Evolutionary conservation across 352 stramenopile species (phyloP), one percentile per base, ranked within the genome.

Genomic region (Globisporangium sylvaticum): DNA sequence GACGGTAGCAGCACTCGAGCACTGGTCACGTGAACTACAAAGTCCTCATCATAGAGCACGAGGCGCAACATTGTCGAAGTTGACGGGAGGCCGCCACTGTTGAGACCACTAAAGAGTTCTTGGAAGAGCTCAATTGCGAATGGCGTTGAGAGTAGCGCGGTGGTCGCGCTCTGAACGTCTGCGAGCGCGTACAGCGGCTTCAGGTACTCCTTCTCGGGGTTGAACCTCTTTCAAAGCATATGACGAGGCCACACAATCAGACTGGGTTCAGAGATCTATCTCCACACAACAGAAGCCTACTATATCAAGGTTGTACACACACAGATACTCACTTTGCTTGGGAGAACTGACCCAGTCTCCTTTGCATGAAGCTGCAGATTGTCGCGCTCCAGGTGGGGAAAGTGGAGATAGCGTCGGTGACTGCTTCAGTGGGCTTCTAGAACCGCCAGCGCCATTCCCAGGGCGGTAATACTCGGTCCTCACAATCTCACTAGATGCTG

Each of bases 171-270:
- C n/a, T 27, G 37, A 27, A 88, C 55, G 0, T 73, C 63, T n/a
- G 78, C 69, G 0, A 64, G 65, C 14, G 80, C 77, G 46, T 88
- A 90, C 14, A 90, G 61, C 1, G 84, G 81, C 22, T 65, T 25
- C 27, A 92, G 52, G 44, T 79, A 90, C 39, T 90, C 84, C 6
- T 62, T 75, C 1, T 78, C 75, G 7, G 59, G 66, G 27, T 77
- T 67, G 59, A 90, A 92, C 66, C 68, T 69, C 76, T n/a, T n/a
- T n/a, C n/a, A n/a, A n/a, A n/a, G n/a, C n/a, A n/a, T n/a, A n/a
- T n/a, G n/a, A n/a, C n/a, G n/a, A n/a, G n/a, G n/a, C n/a, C n/a
- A n/a, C n/a, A n/a, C 31, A 50, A 34, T 2, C 20, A 56, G 31
- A 37, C 10, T 12, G 31, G 10, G 31, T 12, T 37, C 50, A 56